phyloP scores from a whole-genome alignment of 116 monocot species.

The Phalaenopsis hybrid region DNA sequence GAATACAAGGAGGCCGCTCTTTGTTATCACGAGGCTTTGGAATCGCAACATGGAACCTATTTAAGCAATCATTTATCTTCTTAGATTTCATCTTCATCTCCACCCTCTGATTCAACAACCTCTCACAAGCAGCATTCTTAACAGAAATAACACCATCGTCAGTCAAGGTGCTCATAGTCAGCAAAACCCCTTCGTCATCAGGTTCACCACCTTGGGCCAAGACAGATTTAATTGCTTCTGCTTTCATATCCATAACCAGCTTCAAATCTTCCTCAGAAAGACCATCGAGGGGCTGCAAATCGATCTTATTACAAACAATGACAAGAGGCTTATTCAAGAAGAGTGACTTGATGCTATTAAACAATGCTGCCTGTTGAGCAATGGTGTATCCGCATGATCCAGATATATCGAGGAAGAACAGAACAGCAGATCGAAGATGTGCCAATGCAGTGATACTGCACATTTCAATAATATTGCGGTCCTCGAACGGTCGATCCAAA shows the following conservation, averaged over 20 bases:
- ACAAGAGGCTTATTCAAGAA: slow-evolving; percentile 74
- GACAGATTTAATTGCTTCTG: slow-evolving; percentile 50
- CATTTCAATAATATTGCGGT: slow-evolving; percentile 76
- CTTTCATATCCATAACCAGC: slow-evolving; percentile 57
- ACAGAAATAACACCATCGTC: slow-evolving; percentile 68
- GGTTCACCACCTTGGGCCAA: slow-evolving; percentile 38
- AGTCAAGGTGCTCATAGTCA: slow-evolving; percentile 66
- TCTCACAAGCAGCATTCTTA: slow-evolving; percentile 73
- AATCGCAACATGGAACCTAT: slow-evolving; percentile 68
- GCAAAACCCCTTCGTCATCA: slow-evolving; percentile 34
- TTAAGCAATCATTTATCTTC: slow-evolving; percentile 59
- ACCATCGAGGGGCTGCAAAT: slow-evolving; percentile 51
- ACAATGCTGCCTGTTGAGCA: slow-evolving; percentile 67
- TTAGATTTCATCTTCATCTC: slow-evolving; percentile 74
- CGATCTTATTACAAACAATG: slow-evolving; percentile 78
- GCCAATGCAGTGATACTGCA: slow-evolving; percentile 75
- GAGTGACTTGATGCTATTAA: slow-evolving; percentile 65
- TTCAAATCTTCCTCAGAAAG: slow-evolving; percentile 66
- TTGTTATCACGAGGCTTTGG: slow-evolving; percentile 63
- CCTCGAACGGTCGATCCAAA: slow-evolving; percentile 67
- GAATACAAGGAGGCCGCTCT: slow-evolving; percentile 61
- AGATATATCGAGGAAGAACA: slow-evolving; percentile 69
- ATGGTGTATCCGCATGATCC: slow-evolving; percentile 69
- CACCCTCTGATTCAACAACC: slow-evolving; percentile 59
- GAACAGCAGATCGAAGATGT: slow-evolving; percentile 51